These are phyloP conservation scores for Zygotorulaspora sp. DNA, from an alignment of 805 yeast species.

Conservation along the genomic window DNA sequence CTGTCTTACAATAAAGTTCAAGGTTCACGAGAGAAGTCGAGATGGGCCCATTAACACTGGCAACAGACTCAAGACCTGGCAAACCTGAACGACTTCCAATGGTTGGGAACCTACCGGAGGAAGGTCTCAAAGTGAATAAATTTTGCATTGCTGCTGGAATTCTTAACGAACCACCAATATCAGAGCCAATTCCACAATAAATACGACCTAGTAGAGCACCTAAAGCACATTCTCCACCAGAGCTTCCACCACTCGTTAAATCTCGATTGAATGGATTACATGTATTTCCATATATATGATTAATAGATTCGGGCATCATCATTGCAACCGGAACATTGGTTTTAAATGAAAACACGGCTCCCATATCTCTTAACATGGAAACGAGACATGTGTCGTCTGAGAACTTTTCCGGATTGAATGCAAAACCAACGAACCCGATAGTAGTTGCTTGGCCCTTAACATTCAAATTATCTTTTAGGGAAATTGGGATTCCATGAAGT, in stretches of 20 bases:
- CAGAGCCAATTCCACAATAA: slow-evolving; percentile 61
- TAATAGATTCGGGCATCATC: slow-evolving; percentile 62
- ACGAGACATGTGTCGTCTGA: slow-evolving; percentile 44
- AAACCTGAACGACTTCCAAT: slow-evolving; percentile 45
- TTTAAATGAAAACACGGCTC: slow-evolving; percentile 60
- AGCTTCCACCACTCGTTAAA: slow-evolving; percentile 62
- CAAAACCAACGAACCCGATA: slow-evolving; percentile 52
- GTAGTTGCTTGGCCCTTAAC: slow-evolving; percentile 51
- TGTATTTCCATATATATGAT: slow-evolving; percentile 55
- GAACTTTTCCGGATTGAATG: slow-evolving; percentile 38
- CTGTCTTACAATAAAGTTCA: slow-evolving; percentile 62
- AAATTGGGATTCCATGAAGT: slow-evolving; percentile 64
- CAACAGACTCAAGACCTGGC: slow-evolving; percentile 61
- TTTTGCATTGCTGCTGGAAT: slow-evolving; percentile 64
- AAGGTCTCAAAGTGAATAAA: slow-evolving; percentile 55
- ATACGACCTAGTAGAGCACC: slow-evolving; percentile 58
- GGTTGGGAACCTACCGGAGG: slow-evolving; percentile 48
- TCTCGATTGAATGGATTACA: slow-evolving; percentile 53
- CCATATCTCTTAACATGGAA: slow-evolving; percentile 46
- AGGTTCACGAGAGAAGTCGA: slow-evolving; percentile 59
- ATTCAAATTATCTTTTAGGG: slow-evolving; percentile 60
- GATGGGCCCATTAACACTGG: slow-evolving; percentile 65
- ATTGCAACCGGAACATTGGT: slow-evolving; percentile 64
- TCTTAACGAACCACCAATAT: slow-evolving; percentile 67
- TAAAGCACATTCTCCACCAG: slow-evolving; percentile 61